A percentile compares a stretch with the other conserved stretches of the same genome.
Evolutionary conservation across 78 protist genomes (phyloP).

Genomic region (Dictyostelium intermedium): DNA sequence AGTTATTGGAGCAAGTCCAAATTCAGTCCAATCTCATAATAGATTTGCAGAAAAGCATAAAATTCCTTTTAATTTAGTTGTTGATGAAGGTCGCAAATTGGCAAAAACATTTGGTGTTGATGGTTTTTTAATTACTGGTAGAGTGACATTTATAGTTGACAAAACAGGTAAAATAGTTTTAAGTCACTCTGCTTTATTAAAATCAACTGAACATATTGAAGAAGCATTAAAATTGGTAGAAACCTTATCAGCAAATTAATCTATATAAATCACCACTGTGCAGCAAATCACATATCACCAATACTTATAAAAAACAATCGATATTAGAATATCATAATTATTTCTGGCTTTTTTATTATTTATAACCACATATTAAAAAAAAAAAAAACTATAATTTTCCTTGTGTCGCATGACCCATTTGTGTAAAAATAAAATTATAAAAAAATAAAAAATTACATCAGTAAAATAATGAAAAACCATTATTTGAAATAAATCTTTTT

Average conservation of each 20-base stretch:
- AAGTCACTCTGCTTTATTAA: background rate
- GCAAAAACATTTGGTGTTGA: conserved; percentile 31
- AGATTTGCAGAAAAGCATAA: conserved; percentile 43
- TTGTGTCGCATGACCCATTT: too few relatives aligned
- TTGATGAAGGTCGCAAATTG: conserved; percentile 8
- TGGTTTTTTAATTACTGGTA: conserved; percentile 9
- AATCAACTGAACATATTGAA: conserved; percentile 30
- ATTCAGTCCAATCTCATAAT: conserved; percentile 26
- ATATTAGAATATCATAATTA: too few relatives aligned
- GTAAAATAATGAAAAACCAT: too few relatives aligned
- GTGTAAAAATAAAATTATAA: background rate
- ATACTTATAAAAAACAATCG: too few relatives aligned
- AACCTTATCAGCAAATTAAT: background rate
- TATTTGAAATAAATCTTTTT: too few relatives aligned
- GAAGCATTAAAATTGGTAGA: conserved; percentile 44
- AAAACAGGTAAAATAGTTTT: conserved; percentile 1
- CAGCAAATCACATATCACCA: too few relatives aligned
- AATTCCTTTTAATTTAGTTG: conserved; percentile 41
- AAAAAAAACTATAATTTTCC: too few relatives aligned
- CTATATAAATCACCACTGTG: too few relatives aligned
- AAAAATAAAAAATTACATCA: background rate
- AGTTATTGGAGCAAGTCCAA: conserved; percentile 57
- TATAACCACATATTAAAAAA: background rate
- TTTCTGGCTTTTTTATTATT: too few relatives aligned
- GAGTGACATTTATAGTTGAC: conserved; percentile 65